Conservation (phyloP, 306 rosid genomes). For the Hylodesmum podocarpum region DNA sequence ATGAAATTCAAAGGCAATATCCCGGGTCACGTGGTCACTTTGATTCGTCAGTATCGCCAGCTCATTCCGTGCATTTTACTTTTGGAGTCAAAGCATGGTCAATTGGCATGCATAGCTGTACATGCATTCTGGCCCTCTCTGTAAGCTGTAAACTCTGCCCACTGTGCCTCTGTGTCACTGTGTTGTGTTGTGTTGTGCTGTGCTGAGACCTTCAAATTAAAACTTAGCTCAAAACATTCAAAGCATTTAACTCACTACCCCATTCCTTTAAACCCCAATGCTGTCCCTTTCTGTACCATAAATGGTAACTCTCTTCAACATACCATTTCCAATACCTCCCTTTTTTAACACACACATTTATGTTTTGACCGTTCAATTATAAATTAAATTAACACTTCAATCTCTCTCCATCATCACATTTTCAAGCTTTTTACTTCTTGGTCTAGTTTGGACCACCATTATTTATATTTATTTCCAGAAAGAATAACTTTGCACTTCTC, state of each 20-base stretch:
- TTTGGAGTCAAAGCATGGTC: constrained; percentile 62
- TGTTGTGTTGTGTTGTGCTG: too few species aligned
- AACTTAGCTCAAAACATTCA: constrained; percentile 38
- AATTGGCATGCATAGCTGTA: constrained; percentile 43
- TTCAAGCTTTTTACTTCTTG: neutral
- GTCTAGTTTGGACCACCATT: neutral
- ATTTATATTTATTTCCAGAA: neutral
- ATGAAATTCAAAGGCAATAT: neutral
- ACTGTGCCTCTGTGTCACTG: constrained; percentile 37
- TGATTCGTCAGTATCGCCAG: constrained; percentile 66
- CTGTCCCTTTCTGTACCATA: constrained; percentile 46
- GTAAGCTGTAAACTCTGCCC: constrained; percentile 43
- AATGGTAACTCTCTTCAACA: constrained; percentile 32
- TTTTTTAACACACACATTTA: constrained; percentile 27
- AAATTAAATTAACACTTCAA: too few species aligned
- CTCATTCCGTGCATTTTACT: constrained; percentile 49
- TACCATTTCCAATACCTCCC: constrained; percentile 26
- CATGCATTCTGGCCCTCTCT: constrained; percentile 49
- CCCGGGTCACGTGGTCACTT: constrained; percentile 58
- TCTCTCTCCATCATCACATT: too few species aligned
- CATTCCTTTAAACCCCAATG: constrained; percentile 36
- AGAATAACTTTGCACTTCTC: neutral
- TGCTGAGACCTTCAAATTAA: constrained; percentile 17
- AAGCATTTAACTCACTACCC: constrained; percentile 32
- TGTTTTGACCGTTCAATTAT: constrained; percentile 13